Percentiles rank a stretch among this genome's conserved stretches.
Conservation (phyloP, 441 rosid genomes). For the Bocquillonia castaneifolia region DNA sequence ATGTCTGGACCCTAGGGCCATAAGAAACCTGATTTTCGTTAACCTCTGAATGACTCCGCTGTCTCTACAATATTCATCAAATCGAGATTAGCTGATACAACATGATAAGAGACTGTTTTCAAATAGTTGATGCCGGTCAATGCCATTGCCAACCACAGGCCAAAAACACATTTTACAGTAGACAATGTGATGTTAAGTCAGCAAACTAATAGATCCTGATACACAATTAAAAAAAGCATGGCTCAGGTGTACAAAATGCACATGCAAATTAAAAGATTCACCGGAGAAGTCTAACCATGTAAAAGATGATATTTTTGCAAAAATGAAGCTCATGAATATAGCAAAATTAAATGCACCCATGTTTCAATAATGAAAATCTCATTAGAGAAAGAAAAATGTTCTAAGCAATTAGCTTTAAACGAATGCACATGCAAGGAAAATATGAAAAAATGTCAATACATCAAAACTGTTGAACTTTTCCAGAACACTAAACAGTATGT, state of each 20-base stretch:
- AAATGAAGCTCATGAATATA: neutral
- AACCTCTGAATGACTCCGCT: slow-evolving; percentile 23
- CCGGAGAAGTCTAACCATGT: neutral
- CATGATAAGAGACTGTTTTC: neutral
- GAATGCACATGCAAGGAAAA: neutral
- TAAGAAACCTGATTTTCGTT: slow-evolving; percentile 30
- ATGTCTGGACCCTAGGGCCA: slow-evolving; percentile 53
- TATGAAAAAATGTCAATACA: neutral
- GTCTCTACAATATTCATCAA: slow-evolving; percentile 30
- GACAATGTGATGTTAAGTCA: neutral
- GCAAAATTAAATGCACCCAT: neutral
- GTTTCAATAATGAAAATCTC: neutral
- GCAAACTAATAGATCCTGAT: neutral
- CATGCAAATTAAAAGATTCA: neutral
- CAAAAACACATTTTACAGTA: neutral
- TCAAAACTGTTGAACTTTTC: neutral
- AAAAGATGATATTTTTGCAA: neutral
- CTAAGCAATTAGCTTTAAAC: neutral
- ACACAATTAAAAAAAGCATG: neutral
- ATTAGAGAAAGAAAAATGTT: neutral
- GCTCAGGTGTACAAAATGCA: neutral
- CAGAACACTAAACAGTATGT: neutral
- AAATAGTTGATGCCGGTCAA: too few species aligned
- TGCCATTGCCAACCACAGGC: neutral
- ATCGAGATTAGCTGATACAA: slow-evolving; percentile 20